Evolutionary conservation across 805 yeast species (phyloP), one percentile per base, ranked within the genome.

Genomic region (Isabelozyma gotoi): DNA sequence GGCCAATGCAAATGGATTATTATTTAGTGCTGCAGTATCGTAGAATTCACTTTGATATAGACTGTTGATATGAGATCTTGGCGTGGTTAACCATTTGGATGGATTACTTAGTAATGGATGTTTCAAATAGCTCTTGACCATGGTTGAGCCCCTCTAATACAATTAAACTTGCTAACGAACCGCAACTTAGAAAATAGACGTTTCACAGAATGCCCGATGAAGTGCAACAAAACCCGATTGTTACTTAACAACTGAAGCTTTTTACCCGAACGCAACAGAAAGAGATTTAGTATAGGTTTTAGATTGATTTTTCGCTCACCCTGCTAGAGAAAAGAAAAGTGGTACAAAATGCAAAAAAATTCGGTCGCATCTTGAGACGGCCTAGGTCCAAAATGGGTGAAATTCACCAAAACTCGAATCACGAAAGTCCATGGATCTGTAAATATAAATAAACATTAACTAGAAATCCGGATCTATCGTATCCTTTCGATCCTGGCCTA

Each of bases 41-140:
- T 61, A 64, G 39, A 38, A 58, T 3, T 33, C 47, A 4, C 29
- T 15, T 7, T 38, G 40, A 44, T 63, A 63, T 5, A 55, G 41
- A 5, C 55, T 45, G 5, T 53, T 42, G 2, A 54, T 40, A 12
- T 60, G 63, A 19, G 50, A 55, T 40, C 57, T 58, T 5, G 49
- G 55, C 17, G 46, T 47, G 8, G 49, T 44, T 6, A 65, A 51
- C 59, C 64, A 62, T 35, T 59, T 57, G 19, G 51, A 45, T 0
- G 72, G 73, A 44, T 63, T 63, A 12, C 45, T 47, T 34, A 68
- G 44, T 5, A 66, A 38, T 5, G 72, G 72, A 47, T 66, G 72
- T 19, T 56, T 53, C 39, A 48, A 42, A 41, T 48, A 47, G 8
- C 19, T 19, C 18, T 34, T 45, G 36, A 43, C 17, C 46, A 43